Base-by-base conservation (phyloP, 179 eudicot genomes). In the Beta macrorhiza region DNA sequence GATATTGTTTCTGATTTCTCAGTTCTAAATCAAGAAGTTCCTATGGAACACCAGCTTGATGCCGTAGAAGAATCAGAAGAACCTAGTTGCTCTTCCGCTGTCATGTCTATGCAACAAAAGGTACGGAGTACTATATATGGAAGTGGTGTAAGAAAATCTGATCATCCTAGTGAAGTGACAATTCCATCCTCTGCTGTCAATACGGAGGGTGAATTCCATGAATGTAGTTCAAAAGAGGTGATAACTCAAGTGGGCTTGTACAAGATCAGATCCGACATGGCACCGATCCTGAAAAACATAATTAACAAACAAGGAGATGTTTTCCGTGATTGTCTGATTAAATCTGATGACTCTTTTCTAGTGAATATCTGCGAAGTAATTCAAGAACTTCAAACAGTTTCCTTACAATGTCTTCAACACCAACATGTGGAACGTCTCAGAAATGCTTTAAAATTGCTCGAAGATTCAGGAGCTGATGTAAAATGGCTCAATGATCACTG, bases 401-500 rank as follows among this genome's bases (percentile, higher is more conserved):
- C 78, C 57, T 62, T 80, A 9, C 72, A 53, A 51, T 9, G 55
- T 19, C 72, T 80, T 6, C 77, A 56, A 44, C 78, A 19, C 19
- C 77, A 74, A 52, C 53, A 80, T 64, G 32, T 80, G 14, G 72
- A 73, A 13, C 20, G 64, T 12, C 51, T 80, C 19, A 68, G 73
- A 17, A 67, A 80, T 58, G 55, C 64, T 22, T 51, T 53, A 1
- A 63, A 63, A 55, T 7, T 73, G n/a, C 72, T 51, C 19, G 55
- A 80, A 14, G 78, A 71, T 73, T 80, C 15, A 10, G 82, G 78
- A n/a, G 78, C 75, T 63, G 72, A 80, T 32, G 72, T 73, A 37
- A 55, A 32, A 72, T 80, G 77, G 82, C 82, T 80, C 14, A 25
- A 9, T 17, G 61, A 51, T 4, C 70, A 73, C 10, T 80, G 82